Conservation (phyloP, 75 land plant genomes). For the Adiantum capillusveneris region DNA sequence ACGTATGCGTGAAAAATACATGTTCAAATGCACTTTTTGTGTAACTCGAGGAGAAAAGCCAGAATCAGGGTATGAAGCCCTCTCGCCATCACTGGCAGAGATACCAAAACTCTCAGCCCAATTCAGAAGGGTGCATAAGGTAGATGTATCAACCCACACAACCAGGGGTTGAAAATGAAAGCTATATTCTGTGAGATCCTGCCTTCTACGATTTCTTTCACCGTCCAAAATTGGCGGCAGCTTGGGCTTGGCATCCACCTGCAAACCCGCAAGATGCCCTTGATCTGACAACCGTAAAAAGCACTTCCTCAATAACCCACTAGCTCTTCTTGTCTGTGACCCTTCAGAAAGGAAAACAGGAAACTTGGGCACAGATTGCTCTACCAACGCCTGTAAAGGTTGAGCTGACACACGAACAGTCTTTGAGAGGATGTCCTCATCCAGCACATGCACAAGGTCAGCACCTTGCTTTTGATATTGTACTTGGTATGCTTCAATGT, state of each 20-base stretch:
- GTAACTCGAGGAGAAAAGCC: background rate
- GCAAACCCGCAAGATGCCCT: background rate
- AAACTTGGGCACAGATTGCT: constrained; percentile 40
- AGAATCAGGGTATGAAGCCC: background rate
- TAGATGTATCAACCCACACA: constrained; percentile 52
- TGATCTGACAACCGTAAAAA: background rate
- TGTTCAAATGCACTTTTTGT: background rate
- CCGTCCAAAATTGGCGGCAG: background rate
- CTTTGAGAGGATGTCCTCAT: too few species aligned
- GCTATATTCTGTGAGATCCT: constrained; percentile 24
- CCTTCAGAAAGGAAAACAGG: constrained; percentile 15
- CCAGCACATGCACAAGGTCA: too few species aligned
- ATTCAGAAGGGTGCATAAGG: constrained; percentile 7
- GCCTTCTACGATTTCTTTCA: background rate
- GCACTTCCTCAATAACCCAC: background rate
- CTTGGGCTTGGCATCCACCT: background rate
- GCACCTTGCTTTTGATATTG: too few species aligned
- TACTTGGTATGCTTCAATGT: too few species aligned
- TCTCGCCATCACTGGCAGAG: background rate
- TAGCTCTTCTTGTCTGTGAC: background rate
- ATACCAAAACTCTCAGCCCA: background rate
- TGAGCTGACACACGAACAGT: background rate
- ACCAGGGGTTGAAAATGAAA: constrained; percentile 51
- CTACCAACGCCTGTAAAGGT: constrained; percentile 37
- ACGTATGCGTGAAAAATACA: background rate